Evolutionary conservation across 495 filamentous ascomycete species (phyloP), one percentile per base, ranked within the genome.

Genomic region (Aspergillus saccharolyticus): DNA sequence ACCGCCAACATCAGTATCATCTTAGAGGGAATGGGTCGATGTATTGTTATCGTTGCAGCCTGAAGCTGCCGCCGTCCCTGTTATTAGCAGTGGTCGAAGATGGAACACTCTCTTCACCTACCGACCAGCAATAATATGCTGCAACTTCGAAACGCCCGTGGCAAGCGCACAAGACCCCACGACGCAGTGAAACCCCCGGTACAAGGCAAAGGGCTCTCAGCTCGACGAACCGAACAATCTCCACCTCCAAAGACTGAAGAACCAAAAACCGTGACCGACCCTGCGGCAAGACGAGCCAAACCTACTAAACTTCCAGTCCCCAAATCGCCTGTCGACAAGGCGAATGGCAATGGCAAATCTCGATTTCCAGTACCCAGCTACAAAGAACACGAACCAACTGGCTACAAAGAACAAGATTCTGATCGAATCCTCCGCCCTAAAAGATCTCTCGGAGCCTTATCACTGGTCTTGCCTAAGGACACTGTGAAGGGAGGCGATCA

Each of bases 291-390:
- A 21, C 64, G 45, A 45, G 42, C 52, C 0, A 74, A 66, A 58
- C 56, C 59, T 3, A 76, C 72, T 30, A 72, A 67, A 50, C 72
- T 76, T 44, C 74, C 74, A 0, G 44, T 74, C 4, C 65, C 70
- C 0, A 75, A 59, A 39, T 21, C 49, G 1, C 47, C 64, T 10
- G 14, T 46, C 6, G 68, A 71, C 6, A 69, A 56, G 17, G 53
- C 33, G 16, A 63, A 60, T 7, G 57, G 63, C 12, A 45, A 61
- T 3, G 44, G 19, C 17, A 50, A 62, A 9, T 24, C 50, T n/a
- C 39, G 30, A n/a, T 16, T 50, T 1, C 12, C 54, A n/a, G 12
- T 17, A n/a, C 4, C n/a, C n/a, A n/a, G n/a, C n/a, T n/a, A n/a
- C 25, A 28, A 28, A 28, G 25, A 28, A 28, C 9, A n/a, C n/a